A percentile compares a stretch with the other conserved stretches of the same genome.
phyloP scores from a whole-genome alignment of 164 flowering plant species.

The Tinospora cordifolia region DNA sequence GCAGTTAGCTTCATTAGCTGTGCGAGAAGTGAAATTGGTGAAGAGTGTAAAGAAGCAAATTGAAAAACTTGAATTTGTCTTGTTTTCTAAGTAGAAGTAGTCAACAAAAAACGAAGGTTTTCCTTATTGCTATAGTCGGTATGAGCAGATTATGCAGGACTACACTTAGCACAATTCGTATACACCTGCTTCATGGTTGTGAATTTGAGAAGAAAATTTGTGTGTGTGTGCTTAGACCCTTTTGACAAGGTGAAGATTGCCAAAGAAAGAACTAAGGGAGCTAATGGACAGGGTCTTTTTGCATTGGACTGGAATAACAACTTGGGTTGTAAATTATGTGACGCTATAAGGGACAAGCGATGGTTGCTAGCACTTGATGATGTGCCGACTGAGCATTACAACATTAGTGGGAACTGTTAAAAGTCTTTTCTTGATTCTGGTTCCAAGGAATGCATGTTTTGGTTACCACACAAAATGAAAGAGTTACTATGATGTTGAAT shows the following conservation, averaged over 20 bases:
- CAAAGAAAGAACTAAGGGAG: neutral
- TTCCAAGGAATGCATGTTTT: neutral
- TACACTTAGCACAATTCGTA: constrained; percentile 8
- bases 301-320: neutral
- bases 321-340: neutral
- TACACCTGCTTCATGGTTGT: constrained; percentile 7
- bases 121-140: constrained; percentile 15
- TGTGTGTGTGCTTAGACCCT: constrained; percentile 12
- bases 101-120: neutral
- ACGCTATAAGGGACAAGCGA: neutral
- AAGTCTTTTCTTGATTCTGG: neutral
- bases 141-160: constrained; percentile 18
- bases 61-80: neutral
- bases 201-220: constrained; percentile 6
- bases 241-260: neutral
- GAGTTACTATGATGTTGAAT: no score
- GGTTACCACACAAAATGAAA: neutral
- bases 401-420: neutral
- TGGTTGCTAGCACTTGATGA: constrained; percentile 16
- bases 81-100: neutral
- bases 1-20: no score
- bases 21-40: neutral
- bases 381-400: constrained; percentile 8
- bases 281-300: neutral
- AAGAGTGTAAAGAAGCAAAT: neutral